These are phyloP conservation scores for Luvunga scandens DNA, from an alignment of 345 rosid species.

Conservation along the genomic window DNA sequence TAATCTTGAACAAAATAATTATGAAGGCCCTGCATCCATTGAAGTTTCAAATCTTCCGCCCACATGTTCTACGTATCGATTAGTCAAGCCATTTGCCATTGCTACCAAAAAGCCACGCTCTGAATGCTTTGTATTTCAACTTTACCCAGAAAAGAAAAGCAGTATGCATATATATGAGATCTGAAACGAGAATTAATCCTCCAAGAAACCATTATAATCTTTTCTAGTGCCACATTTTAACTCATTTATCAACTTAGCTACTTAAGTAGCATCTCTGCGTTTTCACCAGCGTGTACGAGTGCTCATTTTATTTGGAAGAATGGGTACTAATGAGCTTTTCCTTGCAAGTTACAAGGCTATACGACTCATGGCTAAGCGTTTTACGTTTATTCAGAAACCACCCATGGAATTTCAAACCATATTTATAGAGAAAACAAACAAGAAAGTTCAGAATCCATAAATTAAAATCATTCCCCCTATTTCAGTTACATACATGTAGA, in stretches of 20 bases:
- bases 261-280: neutral
- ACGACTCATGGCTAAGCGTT: neutral
- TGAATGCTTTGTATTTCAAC: neutral
- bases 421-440: neutral
- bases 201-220: neutral
- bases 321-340: neutral
- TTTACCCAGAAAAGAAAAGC: neutral
- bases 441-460: neutral
- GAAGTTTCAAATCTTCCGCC: too few relatives aligned
- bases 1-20: neutral
- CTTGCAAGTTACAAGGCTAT: too few relatives aligned
- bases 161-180: rapidly evolving
- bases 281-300: neutral
- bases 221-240: neutral
- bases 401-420: neutral
- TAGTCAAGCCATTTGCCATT: neutral
- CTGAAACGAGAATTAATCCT: too few relatives aligned
- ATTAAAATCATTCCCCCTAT: neutral
- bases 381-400: neutral
- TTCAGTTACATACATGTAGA: constrained; percentile 15
- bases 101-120: neutral
- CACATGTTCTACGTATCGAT: neutral
- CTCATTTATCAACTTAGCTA: neutral
- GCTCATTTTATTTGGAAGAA: neutral
- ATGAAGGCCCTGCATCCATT: too few relatives aligned